Evolutionary conservation across 805 yeast species (phyloP), one percentile per base, ranked within the genome.

Genomic region (Candida caryicola): DNA sequence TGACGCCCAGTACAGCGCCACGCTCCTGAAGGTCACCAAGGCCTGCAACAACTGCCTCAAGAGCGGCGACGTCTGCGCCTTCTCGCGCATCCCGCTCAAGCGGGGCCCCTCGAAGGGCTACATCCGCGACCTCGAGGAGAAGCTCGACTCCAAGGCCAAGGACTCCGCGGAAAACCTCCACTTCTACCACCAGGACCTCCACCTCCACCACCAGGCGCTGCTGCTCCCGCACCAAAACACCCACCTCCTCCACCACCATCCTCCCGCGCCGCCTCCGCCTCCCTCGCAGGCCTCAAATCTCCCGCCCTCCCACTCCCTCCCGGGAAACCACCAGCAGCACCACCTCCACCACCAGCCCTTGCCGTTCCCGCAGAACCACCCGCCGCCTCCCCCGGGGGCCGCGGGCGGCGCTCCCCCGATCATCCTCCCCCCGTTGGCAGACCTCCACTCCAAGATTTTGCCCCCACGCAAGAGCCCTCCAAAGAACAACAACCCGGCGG

Each of bases 31-130:
- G 7, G 72, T 79, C n/a, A 62, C 72, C 26, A 71, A 70, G 42
- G 57, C 69, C 1, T 85, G 95, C 56, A 62, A 81, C 10, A 81
- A 76, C 46, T 85, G 95, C 57, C 54, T 62, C 12, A 79, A 77
- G 52, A 77, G 71, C 49, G 71, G 70, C 33, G 88, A 82, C 33
- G 54, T 52, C 2, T 85, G 95, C 56, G 69, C 82, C 2, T 85
- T 83, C 54, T 80, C 81, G 16, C 66, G 91, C 34, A 71, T 81
- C 2, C 95, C 90, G 0, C 56, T 85, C 55, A 85, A 85, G 50
- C 63, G 95, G 48, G 95, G 95, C 0, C 95, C 95, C 0, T 72
- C 83, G 1, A 85, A 83, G 51, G 91, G 91, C 1, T 81, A 77
- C 46, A 66, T 70, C n/a, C 60, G 72, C 34, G 75, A 67, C 38